Conservation (phyloP, 1,284 basidiomycete genomes). For the Tylopilus orsonianus region DNA sequence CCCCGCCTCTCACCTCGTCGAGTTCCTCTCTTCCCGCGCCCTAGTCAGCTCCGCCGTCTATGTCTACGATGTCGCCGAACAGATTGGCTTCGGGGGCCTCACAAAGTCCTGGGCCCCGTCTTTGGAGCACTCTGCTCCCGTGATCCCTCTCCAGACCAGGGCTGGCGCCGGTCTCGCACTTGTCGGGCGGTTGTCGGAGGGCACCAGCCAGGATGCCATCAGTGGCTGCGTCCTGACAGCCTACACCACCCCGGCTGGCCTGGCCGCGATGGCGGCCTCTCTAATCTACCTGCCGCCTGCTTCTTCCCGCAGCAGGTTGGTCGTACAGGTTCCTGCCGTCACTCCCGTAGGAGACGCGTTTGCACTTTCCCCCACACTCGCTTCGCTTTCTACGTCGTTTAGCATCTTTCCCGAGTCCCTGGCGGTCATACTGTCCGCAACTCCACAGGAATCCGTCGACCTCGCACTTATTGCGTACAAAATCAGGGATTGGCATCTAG, state of each 20-base stretch:
- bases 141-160: conserved; percentile 80
- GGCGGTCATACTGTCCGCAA: conserved; percentile 79
- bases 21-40: conserved; percentile 59
- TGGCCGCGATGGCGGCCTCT: conserved; percentile 76
- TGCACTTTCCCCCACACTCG: conserved; percentile 69
- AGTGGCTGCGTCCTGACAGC: conserved; percentile 65
- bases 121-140: conserved; percentile 46
- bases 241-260: conserved; percentile 73
- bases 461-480: conserved; percentile 69
- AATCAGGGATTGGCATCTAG: conserved; percentile 60
- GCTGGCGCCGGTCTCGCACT: conserved; percentile 83
- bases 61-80: conserved; percentile 78
- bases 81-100: conserved; percentile 71
- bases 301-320: conserved; percentile 61
- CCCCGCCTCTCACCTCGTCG: conserved; percentile 62
- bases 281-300: conserved; percentile 64
- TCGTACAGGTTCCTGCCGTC: conserved; percentile 77
- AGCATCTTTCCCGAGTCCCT: conserved; percentile 66
- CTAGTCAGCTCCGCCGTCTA: conserved; percentile 66
- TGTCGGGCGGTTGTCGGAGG: conserved; percentile 78
- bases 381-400: conserved; percentile 62
- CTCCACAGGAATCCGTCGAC: conserved; percentile 76
- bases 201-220: conserved; percentile 64
- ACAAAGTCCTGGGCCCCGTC: conserved; percentile 61
- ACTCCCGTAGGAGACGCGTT: conserved; percentile 66